These are phyloP conservation scores for Ophiostoma perfectum DNA, from an alignment of 2,329 filamentous ascomycete species.

Conservation along the genomic window DNA sequence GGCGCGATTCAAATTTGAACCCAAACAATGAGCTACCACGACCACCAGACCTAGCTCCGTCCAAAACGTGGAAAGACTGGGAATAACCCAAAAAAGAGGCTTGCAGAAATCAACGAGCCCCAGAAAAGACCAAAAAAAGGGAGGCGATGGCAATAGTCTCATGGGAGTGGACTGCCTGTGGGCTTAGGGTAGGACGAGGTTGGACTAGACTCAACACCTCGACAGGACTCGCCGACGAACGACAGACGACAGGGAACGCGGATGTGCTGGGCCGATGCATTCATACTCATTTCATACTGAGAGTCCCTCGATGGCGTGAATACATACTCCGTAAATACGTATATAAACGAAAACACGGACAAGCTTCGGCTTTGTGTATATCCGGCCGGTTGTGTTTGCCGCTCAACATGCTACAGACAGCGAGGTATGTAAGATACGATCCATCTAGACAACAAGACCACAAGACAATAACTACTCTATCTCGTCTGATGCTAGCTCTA, in stretches of 20 bases:
- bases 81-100: not conserved
- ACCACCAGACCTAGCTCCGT: not conserved
- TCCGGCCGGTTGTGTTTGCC: too few relatives aligned
- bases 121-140: conserved; percentile 1
- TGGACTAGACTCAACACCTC: not conserved
- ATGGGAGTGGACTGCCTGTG: not conserved
- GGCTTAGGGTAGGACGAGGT: not conserved
- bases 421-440: too few relatives aligned
- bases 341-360: too few relatives aligned
- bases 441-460: not conserved
- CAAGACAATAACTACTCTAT: too few relatives aligned
- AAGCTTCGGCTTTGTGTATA: too few relatives aligned
- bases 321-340: too few relatives aligned
- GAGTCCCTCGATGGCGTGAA: too few relatives aligned
- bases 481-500: not conserved
- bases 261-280: not conserved
- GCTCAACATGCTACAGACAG: too few relatives aligned
- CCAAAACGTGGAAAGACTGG: conserved; percentile 5
- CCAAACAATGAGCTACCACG: not conserved
- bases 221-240: not conserved
- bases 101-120: not conserved
- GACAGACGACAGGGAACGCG: not conserved
- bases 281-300: not conserved
- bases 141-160: conserved; percentile 1
- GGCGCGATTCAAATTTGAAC: not conserved